Evolutionary conservation across 176 grass and related monocot species (phyloP), one percentile per base, ranked within the genome.

Genomic region (Hsuehochloa calcarea): DNA sequence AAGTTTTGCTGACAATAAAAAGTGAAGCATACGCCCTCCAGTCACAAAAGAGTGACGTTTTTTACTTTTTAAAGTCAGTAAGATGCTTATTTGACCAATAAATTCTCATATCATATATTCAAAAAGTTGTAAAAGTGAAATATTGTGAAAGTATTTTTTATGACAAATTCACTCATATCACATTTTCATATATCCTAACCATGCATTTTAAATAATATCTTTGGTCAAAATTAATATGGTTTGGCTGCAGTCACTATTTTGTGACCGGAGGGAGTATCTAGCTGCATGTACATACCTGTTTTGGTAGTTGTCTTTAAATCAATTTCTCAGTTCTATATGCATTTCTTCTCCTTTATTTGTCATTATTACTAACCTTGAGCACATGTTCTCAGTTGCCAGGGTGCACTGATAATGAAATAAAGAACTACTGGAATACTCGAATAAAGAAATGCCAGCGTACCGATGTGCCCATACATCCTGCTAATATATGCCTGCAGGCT

Each of bases 391-490:
- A 99, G 93, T 85, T 99, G 73, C 91, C 93, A 82, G 96, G 96
- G 59, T 89, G 93, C 74, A 99, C 96, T 66, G 96, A 96, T 83
- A 99, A 99, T 94, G 96, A 99, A 79, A 99, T 99, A 86, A 99
- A 99, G 50, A 99, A 99, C 90, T 96, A 92, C 58, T 99, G 96
- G 96, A 99, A 99, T 50, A 99, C 96, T 81, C 85, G 96, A 72
- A 90, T 88, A 79, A 99, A 99, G 78, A 89, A 94, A 83, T 92
- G 86, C 12, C 88, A 90, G 39, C 86, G 93, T 93, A 70, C 86
- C 84, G 17, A 14, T 88, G 47, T 8, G 0, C 81, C 44, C 12
- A 26, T 74, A 72, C 88, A 99, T 85, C 91, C 93, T 79, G 47
- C 87, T 65, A 89, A 87, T 65, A 16, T 94, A 77, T 70, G 80